Percentiles rank a stretch among this genome's conserved stretches.
Evolutionary conservation across 2,329 filamentous ascomycete genomes (phyloP).

Genomic region (Exophiala oligosperma): DNA sequence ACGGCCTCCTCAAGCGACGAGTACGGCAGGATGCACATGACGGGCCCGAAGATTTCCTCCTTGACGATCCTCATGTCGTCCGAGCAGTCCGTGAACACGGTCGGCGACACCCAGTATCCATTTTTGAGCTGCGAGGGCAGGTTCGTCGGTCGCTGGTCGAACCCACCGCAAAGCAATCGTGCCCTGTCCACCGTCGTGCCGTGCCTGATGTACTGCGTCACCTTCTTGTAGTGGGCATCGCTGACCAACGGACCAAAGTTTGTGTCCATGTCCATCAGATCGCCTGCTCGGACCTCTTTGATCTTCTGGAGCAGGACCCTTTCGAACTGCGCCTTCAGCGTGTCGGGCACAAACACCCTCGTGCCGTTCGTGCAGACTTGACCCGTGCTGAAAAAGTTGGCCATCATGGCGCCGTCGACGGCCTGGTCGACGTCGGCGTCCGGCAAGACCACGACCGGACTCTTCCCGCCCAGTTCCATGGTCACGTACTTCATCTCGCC

Average conservation of each 20-base stretch:
- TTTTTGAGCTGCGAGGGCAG: conserved; percentile 53
- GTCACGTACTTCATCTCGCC: conserved; percentile 86
- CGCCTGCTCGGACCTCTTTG: conserved; percentile 66
- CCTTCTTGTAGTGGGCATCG: conserved; percentile 72
- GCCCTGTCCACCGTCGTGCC: conserved; percentile 74
- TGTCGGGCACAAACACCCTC: conserved; percentile 74
- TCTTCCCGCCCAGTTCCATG: conserved; percentile 90
- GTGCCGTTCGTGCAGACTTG: conserved; percentile 95
- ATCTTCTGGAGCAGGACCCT: conserved; percentile 69
- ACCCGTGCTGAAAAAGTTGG: conserved; percentile 87
- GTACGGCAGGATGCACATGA: conserved; percentile 79
- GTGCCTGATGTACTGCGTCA: conserved; percentile 72
- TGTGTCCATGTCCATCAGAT: conserved; percentile 68
- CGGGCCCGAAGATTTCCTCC: conserved; percentile 88
- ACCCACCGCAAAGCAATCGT: conserved; percentile 70
- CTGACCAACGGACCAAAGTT: conserved; percentile 87
- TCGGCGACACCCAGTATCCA: conserved; percentile 84
- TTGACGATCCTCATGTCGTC: conserved; percentile 76
- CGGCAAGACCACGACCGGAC: conserved; percentile 74
- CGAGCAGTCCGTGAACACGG: conserved; percentile 81
- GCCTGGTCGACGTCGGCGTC: conserved; percentile 77
- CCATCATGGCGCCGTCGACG: conserved; percentile 89
- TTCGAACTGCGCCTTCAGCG: conserved; percentile 69
- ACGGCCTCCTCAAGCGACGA: conserved; percentile 69
- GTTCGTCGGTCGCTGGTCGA: conserved; percentile 52